phyloP scores from a whole-genome alignment of 1,284 basidiomycete species.

The Pascua sp. region DNA sequence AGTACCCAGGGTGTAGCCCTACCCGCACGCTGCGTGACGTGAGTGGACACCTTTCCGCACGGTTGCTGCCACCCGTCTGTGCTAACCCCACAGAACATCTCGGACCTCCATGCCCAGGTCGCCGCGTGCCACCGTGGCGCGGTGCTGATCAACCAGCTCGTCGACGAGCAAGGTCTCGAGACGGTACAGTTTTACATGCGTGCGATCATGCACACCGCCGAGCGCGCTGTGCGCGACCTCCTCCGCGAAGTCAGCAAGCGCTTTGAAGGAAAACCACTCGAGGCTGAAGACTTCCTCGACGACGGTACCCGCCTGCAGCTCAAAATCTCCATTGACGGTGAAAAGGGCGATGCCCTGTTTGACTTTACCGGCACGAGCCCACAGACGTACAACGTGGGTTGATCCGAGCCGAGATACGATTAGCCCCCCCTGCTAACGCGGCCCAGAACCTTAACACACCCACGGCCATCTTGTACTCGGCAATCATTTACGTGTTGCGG shows the following conservation, averaged over 20 bases:
- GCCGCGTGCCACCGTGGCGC: slow-evolving; percentile 41
- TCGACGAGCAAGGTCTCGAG: slow-evolving; percentile 53
- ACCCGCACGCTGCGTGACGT: slow-evolving; percentile 74
- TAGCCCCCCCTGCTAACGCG: slow-evolving; percentile 10
- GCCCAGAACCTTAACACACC: slow-evolving; percentile 53
- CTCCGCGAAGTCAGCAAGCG: slow-evolving; percentile 70
- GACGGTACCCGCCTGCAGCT: slow-evolving; percentile 52
- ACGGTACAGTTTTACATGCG: slow-evolving; percentile 65
- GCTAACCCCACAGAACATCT: slow-evolving; percentile 24
- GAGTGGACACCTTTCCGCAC: slow-evolving; percentile 2
- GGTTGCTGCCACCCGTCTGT: slow-evolving; percentile 40
- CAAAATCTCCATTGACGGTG: slow-evolving; percentile 73
- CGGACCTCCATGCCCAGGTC: slow-evolving; percentile 42
- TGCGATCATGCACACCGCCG: slow-evolving; percentile 85
- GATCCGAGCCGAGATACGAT: background rate
- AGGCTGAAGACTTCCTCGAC: slow-evolving; percentile 51
- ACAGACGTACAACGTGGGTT: slow-evolving; percentile 58
- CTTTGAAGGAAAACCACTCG: slow-evolving; percentile 62
- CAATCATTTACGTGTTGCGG: slow-evolving; percentile 90
- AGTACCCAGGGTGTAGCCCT: slow-evolving; percentile 77
- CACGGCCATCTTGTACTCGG: slow-evolving; percentile 82
- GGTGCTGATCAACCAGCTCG: slow-evolving; percentile 34
- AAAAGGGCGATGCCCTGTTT: slow-evolving; percentile 74
- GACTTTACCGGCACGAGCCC: slow-evolving; percentile 86
- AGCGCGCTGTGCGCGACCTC: slow-evolving; percentile 78